phyloP scores from a whole-genome alignment of 345 rosid species.

The rapeseed (Brassica napus) region DNA sequence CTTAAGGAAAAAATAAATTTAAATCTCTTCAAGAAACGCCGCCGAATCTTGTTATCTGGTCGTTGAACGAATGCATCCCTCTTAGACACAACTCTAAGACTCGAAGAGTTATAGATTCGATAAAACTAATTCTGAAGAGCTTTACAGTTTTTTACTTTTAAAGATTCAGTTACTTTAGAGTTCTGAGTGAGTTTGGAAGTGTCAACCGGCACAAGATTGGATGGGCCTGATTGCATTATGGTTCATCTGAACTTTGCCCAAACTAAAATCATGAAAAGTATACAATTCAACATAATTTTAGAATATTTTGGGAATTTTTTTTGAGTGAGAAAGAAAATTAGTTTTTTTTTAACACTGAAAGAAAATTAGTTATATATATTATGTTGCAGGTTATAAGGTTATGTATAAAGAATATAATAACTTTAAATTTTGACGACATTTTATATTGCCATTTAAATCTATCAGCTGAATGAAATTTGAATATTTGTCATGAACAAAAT shows the following conservation, averaged over 20 bases:
- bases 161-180: neutral
- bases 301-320: neutral
- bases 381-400: neutral
- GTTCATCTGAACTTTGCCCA: slow-evolving; percentile 10
- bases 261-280: neutral
- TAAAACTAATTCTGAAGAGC: neutral
- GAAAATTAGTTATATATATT: neutral
- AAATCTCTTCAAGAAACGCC: neutral
- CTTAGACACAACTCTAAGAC: neutral
- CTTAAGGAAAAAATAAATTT: neutral
- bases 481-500: neutral
- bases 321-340: neutral
- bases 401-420: neutral
- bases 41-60: neutral
- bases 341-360: neutral
- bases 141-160: neutral
- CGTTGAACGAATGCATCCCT: neutral
- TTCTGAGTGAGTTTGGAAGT: neutral
- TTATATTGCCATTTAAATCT: neutral
- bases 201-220: neutral
- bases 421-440: neutral
- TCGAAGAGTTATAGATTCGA: neutral
- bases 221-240: neutral
- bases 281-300: neutral
- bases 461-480: neutral